These are phyloP conservation scores for Thymus quinquecostatus DNA, from an alignment of 257 asterid genomes.

Conservation along the genomic window DNA sequence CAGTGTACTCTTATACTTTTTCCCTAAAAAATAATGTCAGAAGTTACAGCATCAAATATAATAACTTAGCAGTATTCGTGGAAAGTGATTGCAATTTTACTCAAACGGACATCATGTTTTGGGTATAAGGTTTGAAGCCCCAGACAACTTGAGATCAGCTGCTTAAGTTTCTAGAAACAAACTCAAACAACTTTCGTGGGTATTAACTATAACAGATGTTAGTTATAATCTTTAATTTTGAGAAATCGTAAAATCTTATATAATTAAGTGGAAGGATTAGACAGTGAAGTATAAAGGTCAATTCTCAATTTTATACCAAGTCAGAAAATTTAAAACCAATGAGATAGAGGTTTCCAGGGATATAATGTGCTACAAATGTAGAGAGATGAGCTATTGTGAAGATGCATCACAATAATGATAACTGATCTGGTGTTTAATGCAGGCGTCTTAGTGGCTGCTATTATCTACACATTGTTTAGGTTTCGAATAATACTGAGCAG, in stretches of 20 bases:
- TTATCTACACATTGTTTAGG: not conserved
- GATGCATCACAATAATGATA: slow-evolving; percentile 13
- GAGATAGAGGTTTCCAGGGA: not conserved
- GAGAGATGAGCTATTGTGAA: slow-evolving; percentile 1
- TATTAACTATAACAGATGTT: not conserved
- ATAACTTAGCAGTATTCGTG: not conserved
- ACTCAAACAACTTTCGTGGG: slow-evolving; percentile 1
- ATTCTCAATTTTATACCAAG: not conserved
- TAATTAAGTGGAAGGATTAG: no score
- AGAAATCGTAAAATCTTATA: no score
- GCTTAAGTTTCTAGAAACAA: not conserved
- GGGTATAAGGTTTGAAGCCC: not conserved
- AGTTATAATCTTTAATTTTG: no score
- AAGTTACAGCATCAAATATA: slow-evolving; percentile 14
- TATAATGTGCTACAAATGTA: slow-evolving; percentile 1
- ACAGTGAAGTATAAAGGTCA: no score
- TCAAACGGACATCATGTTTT: not conserved
- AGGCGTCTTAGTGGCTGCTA: not conserved
- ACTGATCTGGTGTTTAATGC: not conserved
- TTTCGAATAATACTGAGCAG: not conserved
- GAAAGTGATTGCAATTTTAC: slow-evolving; percentile 1
- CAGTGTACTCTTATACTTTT: not conserved
- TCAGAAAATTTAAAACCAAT: slow-evolving; percentile 11
- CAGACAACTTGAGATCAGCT: not conserved
- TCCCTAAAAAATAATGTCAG: no score